phyloP scores from a whole-genome alignment of 2,329 filamentous ascomycete species.

The Fusarium verticillioides region DNA sequence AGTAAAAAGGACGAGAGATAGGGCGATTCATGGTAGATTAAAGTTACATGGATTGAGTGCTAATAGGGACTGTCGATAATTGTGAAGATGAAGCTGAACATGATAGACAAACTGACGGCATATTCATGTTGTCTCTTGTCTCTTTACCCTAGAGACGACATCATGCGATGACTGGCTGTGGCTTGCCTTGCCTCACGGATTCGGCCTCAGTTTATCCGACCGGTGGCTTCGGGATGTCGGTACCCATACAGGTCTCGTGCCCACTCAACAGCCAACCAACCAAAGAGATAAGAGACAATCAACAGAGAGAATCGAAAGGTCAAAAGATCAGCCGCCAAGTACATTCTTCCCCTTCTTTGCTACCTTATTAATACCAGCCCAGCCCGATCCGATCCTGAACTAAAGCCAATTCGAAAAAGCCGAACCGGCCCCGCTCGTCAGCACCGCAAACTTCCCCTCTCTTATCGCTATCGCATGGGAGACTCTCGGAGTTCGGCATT shows the following conservation, averaged over 20 bases:
- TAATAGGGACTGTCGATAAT: background rate
- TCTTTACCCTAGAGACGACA: background rate
- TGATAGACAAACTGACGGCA: background rate
- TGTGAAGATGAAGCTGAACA: background rate
- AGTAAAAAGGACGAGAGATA: background rate
- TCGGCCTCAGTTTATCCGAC: constrained; percentile 28
- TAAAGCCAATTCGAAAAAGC: constrained; percentile 36
- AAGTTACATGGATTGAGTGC: background rate
- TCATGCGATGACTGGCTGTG: background rate
- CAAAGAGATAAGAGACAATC: constrained; percentile 4
- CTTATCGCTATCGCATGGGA: constrained; percentile 38
- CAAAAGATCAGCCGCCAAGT: constrained; percentile 25
- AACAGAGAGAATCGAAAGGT: background rate
- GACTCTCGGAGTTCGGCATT: constrained; percentile 53
- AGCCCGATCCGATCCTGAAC: background rate
- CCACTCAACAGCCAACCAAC: constrained; percentile 23
- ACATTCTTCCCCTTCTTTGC: background rate
- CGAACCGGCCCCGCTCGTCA: constrained; percentile 41
- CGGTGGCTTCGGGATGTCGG: constrained; percentile 13
- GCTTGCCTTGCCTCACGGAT: background rate
- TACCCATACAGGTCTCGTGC: constrained; percentile 13
- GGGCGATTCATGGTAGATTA: background rate
- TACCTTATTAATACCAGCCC: constrained; percentile 8
- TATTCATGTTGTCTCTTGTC: background rate
- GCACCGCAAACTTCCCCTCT: constrained; percentile 36